Conservation (phyloP, 495 filamentous ascomycete species). For the Recurvomyces mirabilis region DNA sequence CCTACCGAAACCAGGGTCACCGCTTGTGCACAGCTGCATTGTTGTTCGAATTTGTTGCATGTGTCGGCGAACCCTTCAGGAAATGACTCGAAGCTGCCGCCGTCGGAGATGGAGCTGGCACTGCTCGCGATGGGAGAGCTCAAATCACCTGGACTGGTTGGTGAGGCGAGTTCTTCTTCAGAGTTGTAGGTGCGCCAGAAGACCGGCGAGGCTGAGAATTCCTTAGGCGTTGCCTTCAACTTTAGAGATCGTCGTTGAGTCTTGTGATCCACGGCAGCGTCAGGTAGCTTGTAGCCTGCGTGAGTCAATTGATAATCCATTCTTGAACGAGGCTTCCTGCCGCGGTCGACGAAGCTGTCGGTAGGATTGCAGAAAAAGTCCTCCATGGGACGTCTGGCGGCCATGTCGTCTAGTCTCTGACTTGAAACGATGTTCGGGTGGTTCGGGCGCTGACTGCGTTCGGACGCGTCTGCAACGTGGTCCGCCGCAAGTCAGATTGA, state of each 20-base stretch:
- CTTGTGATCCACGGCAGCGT: no score
- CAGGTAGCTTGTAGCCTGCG: no score
- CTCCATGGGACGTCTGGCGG: constrained; percentile 10
- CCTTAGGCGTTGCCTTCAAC: no score
- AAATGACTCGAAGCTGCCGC: background rate
- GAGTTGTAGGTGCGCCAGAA: constrained; percentile 16
- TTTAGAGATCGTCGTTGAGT: no score
- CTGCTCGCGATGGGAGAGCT: constrained; percentile 7
- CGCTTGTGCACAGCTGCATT: constrained; percentile 14
- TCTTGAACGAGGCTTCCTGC: no score
- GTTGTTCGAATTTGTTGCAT: constrained; percentile 8
- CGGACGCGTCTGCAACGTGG: no score
- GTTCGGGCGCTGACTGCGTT: no score
- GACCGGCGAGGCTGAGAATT: no score
- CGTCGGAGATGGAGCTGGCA: background rate
- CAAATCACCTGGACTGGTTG: constrained; percentile 10
- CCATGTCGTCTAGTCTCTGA: no score
- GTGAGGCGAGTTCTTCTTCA: constrained; percentile 19
- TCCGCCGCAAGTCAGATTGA: no score
- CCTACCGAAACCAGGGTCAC: constrained; percentile 16
- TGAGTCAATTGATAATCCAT: no score
- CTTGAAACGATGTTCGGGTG: no score
- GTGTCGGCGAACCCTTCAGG: constrained; percentile 9
- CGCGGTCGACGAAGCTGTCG: background rate
- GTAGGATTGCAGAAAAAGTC: constrained; percentile 20